phyloP scores from a whole-genome alignment of 345 rosid species.

The Gossypium herbaceum region DNA sequence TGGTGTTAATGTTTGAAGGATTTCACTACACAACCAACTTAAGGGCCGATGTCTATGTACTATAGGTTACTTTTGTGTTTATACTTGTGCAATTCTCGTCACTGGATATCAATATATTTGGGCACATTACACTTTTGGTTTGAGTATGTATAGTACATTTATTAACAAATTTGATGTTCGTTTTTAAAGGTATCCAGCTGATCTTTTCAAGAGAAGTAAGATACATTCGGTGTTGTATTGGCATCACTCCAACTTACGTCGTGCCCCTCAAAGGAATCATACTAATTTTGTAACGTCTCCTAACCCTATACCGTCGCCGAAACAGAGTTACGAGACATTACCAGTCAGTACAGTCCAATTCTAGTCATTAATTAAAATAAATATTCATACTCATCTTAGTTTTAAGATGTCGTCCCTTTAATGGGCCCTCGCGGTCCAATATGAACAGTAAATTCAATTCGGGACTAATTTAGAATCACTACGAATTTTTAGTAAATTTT shows the following conservation, averaged over 20 bases:
- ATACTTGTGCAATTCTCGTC: not conserved
- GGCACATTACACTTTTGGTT: not conserved
- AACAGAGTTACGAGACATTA: too few relatives aligned
- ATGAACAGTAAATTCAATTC: too few relatives aligned
- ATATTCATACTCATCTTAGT: too few relatives aligned
- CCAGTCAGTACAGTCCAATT: too few relatives aligned
- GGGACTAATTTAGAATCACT: too few relatives aligned
- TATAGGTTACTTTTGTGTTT: not conserved
- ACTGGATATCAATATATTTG: not conserved
- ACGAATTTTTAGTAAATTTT: too few relatives aligned
- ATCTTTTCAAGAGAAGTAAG: constrained; percentile 73
- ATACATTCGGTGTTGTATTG: constrained; percentile 63
- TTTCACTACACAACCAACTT: not conserved
- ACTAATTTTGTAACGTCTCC: too few relatives aligned
- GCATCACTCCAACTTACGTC: constrained; percentile 8
- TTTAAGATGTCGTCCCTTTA: too few relatives aligned
- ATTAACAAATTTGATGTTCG: not conserved
- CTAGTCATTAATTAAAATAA: too few relatives aligned
- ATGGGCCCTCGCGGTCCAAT: too few relatives aligned
- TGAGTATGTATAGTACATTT: not conserved
- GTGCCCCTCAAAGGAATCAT: constrained; percentile 32
- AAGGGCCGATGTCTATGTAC: not conserved
- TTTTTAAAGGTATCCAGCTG: constrained; percentile 68
- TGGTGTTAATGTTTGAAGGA: not conserved
- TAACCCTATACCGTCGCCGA: too few relatives aligned